A percentile compares a stretch with the other conserved stretches of the same genome.
These are phyloP conservation scores for Populus simonii DNA, from an alignment of 345 rosid species.

Conservation along the genomic window DNA sequence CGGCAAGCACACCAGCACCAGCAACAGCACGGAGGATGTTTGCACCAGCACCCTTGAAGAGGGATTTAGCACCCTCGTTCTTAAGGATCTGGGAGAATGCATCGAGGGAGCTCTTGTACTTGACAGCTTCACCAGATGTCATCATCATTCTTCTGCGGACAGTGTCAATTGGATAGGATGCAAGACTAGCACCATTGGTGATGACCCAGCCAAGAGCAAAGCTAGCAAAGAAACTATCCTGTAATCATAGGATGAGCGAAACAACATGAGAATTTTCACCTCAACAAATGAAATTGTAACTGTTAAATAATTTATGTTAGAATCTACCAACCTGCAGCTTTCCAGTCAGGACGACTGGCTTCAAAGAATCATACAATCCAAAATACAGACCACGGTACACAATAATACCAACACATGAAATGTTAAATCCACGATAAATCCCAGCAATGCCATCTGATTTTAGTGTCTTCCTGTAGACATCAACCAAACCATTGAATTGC, in stretches of 20 bases:
- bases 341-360: slow-evolving; percentile 31
- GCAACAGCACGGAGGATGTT: slow-evolving; percentile 35
- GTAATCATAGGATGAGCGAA: not conserved
- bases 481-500: slow-evolving; percentile 29
- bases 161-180: slow-evolving; percentile 29
- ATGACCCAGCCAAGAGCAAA: slow-evolving; percentile 32
- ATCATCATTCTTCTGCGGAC: slow-evolving; percentile 34
- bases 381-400: slow-evolving; percentile 30
- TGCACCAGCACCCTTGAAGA: slow-evolving; percentile 34
- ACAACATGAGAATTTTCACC: not conserved
- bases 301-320: not conserved
- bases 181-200: slow-evolving; percentile 26
- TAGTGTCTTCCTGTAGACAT: slow-evolving; percentile 29
- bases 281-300: not conserved
- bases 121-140: slow-evolving; percentile 37
- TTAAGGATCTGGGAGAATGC: slow-evolving; percentile 28
- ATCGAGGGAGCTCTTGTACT: slow-evolving; percentile 31
- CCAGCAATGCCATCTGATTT: slow-evolving; percentile 25
- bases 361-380: slow-evolving; percentile 35
- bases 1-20: slow-evolving; percentile 34
- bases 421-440: slow-evolving; percentile 32
- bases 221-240: slow-evolving; percentile 37
- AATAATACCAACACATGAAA: slow-evolving; percentile 26
- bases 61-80: slow-evolving; percentile 32
- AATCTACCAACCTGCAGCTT: slow-evolving; percentile 19